Base-by-base conservation (phyloP, 2,329 filamentous ascomycete species). In the Akanthomyces dipterigenus region DNA sequence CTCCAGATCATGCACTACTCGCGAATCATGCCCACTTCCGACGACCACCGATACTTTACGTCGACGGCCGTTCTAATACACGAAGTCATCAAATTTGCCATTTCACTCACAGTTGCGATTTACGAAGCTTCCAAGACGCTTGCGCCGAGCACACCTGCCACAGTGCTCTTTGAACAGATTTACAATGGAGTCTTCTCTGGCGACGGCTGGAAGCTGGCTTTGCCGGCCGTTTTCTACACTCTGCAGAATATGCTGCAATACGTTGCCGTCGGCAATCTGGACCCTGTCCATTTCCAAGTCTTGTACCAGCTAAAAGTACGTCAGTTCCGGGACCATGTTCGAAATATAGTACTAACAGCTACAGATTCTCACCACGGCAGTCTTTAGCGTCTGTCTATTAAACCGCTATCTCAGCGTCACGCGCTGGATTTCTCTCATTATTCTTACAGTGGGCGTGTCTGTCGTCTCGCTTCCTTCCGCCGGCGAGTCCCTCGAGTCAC, bases 201-300 rank as follows among this genome's bases (percentile, higher is more conserved):
- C 11, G 95, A 98, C 71, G 92, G 92, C 67, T 98, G 93, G 93
- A 96, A 96, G 74, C 78, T 99, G 65, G 91, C 91, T 9, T 87
- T 98, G 46, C 95, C 93, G 0, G 95, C 93, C 4, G 82, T 86
- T 5, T 80, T 98, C 1, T 98, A 96, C 72, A 96, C 93, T 0
- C 73, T 97, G 31, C 91, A 97, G 69, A 98, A 97, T 70, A 89
- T 90, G n/a, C 77, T 98, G 59, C 91, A 97, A 73, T 99, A 97
- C 70, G 84, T 96, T 57, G 93, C 91, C 1, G 86, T 97, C 12
- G 91, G 90, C 64, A 97, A 98, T 67, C 75, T 98, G 68, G 91
- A 96, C 69, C 90, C 93, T 0, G 91, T 95, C 5, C 92, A 93
- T 59, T 98, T 97, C 71, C 93, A 97, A 74, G 88, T 96, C 63